Conservation (phyloP, 2,329 filamentous ascomycete genomes). For the Colletotrichum graminicola region DNA sequence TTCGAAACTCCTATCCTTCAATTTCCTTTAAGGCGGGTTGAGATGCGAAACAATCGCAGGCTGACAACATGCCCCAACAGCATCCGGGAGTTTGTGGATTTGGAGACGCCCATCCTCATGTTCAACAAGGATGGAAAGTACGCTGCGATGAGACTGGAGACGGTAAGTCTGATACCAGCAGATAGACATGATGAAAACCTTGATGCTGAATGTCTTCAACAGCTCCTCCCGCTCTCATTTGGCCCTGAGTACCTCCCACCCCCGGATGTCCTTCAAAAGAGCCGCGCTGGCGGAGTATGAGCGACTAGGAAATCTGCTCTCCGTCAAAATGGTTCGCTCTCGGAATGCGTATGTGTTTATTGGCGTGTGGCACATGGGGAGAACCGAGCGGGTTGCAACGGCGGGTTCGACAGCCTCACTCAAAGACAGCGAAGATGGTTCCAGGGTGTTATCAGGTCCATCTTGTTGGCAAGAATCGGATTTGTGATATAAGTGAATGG, state of each 20-base stretch:
- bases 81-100: conserved; percentile 80
- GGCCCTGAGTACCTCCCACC: conserved; percentile 70
- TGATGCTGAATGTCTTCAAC: conserved; percentile 10
- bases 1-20: not conserved
- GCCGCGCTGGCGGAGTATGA: conserved; percentile 13
- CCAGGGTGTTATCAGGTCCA: not conserved
- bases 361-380: not conserved
- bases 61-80: conserved; percentile 54
- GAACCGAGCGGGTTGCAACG: not conserved
- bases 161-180: conserved; percentile 59
- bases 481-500: not conserved
- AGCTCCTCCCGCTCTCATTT: conserved; percentile 78
- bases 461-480: not conserved
- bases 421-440: not conserved
- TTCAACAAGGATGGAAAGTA: conserved; percentile 85
- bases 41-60: not conserved
- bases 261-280: conserved; percentile 46
- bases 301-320: not conserved
- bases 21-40: not conserved
- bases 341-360: not conserved
- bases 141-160: conserved; percentile 75
- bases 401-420: not conserved
- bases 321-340: no score
- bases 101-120: conserved; percentile 87
- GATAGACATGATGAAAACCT: not conserved